Percentiles rank a stretch among this genome's conserved stretches.
Evolutionary conservation across 2,329 filamentous ascomycete species (phyloP).

Genomic region (Penicillium glabrum): DNA sequence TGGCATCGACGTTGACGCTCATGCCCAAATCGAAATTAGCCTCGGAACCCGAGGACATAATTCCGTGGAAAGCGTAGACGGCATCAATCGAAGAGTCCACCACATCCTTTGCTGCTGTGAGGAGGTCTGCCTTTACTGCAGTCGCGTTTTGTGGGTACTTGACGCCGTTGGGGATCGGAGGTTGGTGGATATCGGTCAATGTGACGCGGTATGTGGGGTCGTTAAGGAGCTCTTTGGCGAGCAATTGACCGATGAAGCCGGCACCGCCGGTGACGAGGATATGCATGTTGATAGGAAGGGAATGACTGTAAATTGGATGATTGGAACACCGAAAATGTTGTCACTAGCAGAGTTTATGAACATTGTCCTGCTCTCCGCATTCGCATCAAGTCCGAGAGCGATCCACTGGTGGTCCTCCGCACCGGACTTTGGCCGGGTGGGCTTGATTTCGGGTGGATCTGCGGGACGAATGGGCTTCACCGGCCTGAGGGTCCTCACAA

Average conservation of each 20-base stretch:
- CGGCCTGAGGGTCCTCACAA: not conserved
- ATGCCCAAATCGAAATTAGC: slow-evolving; percentile 61
- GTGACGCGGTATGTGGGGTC: slow-evolving; percentile 50
- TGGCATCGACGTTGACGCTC: slow-evolving; percentile 62
- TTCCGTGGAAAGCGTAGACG: slow-evolving; percentile 64
- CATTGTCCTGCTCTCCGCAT: slow-evolving; percentile 27
- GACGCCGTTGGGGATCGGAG: slow-evolving; percentile 51
- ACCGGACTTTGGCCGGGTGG: slow-evolving; percentile 31
- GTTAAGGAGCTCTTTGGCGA: slow-evolving; percentile 57
- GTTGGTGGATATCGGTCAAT: slow-evolving; percentile 59
- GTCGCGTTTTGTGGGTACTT: slow-evolving; percentile 52
- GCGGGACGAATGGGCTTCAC: slow-evolving; percentile 7
- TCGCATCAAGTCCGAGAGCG: slow-evolving; percentile 38
- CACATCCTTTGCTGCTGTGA: slow-evolving; percentile 41
- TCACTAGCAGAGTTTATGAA: slow-evolving; percentile 9
- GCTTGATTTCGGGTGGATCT: slow-evolving; percentile 12
- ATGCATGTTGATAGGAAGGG: slow-evolving; percentile 33
- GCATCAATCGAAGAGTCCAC: slow-evolving; percentile 49
- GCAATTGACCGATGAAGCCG: slow-evolving; percentile 64
- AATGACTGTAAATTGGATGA: not conserved
- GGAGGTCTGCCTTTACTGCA: slow-evolving; percentile 54
- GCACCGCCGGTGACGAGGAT: slow-evolving; percentile 65
- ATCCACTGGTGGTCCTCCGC: slow-evolving; percentile 20
- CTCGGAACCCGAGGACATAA: slow-evolving; percentile 66
- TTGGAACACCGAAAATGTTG: not conserved